These are phyloP conservation scores for Penicillium sp. DNA, from an alignment of 2,329 filamentous ascomycete species.

Conservation along the genomic window DNA sequence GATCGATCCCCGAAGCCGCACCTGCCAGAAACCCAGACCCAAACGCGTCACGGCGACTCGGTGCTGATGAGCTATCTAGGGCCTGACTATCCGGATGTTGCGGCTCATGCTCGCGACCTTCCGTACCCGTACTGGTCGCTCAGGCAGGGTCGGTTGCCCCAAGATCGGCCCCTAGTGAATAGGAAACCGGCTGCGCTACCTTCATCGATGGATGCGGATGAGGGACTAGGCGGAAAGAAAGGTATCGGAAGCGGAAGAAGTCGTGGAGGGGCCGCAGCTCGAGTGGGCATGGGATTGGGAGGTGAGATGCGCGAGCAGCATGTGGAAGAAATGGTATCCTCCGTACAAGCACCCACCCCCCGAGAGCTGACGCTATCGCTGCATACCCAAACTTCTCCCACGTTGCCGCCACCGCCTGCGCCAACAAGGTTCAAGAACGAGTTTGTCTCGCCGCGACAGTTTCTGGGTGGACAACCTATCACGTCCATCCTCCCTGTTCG, in stretches of 20 bases:
- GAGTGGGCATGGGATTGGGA: too few relatives aligned
- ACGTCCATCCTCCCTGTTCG: constrained; percentile 10
- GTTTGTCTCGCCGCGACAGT: constrained; percentile 10
- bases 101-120: constrained; percentile 56
- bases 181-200: constrained; percentile 23
- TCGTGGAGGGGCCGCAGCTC: too few relatives aligned
- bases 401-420: too few relatives aligned
- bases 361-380: too few relatives aligned
- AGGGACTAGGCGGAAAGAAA: neutral
- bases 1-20: constrained; percentile 40
- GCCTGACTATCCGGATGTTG: constrained; percentile 67
- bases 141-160: constrained; percentile 35
- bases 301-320: too few relatives aligned
- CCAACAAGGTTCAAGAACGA: neutral
- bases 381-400: too few relatives aligned
- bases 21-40: constrained; percentile 32
- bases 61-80: constrained; percentile 68
- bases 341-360: too few relatives aligned
- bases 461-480: constrained; percentile 6
- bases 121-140: constrained; percentile 44
- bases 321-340: neutral
- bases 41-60: constrained; percentile 59
- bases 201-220: neutral
- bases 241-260: neutral
- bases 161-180: constrained; percentile 30